Evolutionary conservation across 192 early-diverging fungal species (phyloP).

Genomic region (Coemansia sp.): DNA sequence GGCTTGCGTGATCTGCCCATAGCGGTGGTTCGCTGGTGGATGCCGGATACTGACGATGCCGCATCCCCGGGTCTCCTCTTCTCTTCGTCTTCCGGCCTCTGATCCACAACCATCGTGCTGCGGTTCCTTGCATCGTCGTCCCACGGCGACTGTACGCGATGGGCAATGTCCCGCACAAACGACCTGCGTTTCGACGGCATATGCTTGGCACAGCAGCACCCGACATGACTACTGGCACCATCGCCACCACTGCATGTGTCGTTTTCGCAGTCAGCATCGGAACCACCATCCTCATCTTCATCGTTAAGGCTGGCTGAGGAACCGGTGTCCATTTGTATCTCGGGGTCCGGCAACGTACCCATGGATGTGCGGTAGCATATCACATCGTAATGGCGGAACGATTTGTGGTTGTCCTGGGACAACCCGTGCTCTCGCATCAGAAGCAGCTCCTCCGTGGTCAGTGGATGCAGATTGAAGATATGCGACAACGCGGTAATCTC

Average conservation of each 20-base stretch:
- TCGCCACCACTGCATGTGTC: background rate
- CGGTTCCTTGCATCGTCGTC: background rate
- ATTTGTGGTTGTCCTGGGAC: constrained; percentile 84
- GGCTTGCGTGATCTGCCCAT: no score
- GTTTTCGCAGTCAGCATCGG: background rate
- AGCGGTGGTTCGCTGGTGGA: no score
- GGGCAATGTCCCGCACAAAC: constrained; percentile 26
- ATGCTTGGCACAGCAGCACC: background rate
- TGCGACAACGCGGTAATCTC: constrained; percentile 62
- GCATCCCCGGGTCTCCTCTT: no score
- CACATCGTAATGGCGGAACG: constrained; percentile 88
- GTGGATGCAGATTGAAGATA: constrained; percentile 83
- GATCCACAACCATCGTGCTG: background rate
- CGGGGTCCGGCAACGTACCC: constrained; percentile 17
- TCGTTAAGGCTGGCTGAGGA: background rate
- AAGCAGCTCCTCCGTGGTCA: constrained; percentile 87
- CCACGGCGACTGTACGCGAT: constrained; percentile 12
- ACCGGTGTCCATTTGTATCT: background rate
- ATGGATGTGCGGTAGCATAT: constrained; percentile 70
- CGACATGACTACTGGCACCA: background rate
- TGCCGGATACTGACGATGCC: no score
- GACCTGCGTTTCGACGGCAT: constrained; percentile 11
- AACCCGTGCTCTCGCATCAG: constrained; percentile 64
- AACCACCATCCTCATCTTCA: background rate
- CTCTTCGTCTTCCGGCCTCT: no score